These are phyloP conservation scores for Microstegium vimineum DNA, from an alignment of 176 grass and related monocot genomes.

Conservation along the genomic window DNA sequence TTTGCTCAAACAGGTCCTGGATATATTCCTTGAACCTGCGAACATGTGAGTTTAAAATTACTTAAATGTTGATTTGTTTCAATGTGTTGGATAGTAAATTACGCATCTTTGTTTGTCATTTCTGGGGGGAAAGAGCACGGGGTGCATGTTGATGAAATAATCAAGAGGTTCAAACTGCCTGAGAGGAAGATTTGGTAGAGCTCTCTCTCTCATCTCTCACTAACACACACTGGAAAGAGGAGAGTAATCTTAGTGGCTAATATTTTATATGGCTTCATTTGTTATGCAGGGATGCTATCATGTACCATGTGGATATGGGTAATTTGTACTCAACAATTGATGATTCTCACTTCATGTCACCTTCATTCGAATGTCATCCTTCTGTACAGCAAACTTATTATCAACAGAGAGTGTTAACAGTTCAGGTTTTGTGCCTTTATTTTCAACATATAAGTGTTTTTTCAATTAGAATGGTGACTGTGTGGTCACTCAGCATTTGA, in stretches of 20 bases:
- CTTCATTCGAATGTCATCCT: not conserved
- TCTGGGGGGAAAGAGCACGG: slow-evolving; percentile 68
- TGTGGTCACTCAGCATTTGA: not conserved
- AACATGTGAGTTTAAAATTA: slow-evolving; percentile 43
- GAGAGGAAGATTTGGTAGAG: slow-evolving; percentile 40
- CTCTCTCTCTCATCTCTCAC: not conserved
- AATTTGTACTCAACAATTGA: slow-evolving; percentile 75
- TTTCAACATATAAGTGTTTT: not conserved
- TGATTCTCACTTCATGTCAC: slow-evolving; percentile 66
- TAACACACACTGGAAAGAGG: not conserved
- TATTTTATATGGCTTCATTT: not conserved
- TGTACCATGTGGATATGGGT: slow-evolving; percentile 45
- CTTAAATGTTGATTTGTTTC: not conserved
- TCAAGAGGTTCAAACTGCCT: slow-evolving; percentile 41
- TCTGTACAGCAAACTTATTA: not conserved
- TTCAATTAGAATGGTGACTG: not conserved
- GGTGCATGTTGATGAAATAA: slow-evolving; percentile 74
- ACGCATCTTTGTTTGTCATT: not conserved
- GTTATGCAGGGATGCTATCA: slow-evolving; percentile 59
- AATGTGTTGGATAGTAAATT: not conserved
- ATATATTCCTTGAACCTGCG: slow-evolving; percentile 68
- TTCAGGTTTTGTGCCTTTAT: not conserved
- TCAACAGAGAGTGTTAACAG: not conserved
- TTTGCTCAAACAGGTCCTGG: slow-evolving; percentile 52
- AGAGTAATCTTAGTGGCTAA: not conserved